Evolutionary conservation across 371 early-diverging fungal genomes (phyloP).

Genomic region (Rhizopus stolonifer): DNA sequence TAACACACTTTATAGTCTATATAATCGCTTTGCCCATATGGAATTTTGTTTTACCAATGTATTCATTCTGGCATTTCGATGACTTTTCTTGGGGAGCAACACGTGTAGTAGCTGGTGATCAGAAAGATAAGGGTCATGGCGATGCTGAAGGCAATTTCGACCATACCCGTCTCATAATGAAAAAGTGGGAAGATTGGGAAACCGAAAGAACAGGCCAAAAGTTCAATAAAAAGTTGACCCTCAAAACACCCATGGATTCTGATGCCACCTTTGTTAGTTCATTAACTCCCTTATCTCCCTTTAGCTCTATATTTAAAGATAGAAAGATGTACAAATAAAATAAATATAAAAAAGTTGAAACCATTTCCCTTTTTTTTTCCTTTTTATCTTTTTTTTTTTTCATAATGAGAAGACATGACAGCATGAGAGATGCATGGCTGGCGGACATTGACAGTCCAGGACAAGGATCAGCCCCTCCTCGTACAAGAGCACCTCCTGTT

Average conservation of each 20-base stretch:
- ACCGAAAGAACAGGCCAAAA: constrained; percentile 55
- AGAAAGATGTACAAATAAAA: constrained; percentile 38
- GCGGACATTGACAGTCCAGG: background rate
- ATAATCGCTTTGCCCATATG: constrained; percentile 87
- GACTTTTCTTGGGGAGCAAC: constrained; percentile 95
- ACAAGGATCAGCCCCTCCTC: background rate
- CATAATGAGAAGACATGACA: background rate
- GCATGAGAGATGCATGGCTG: too few species aligned
- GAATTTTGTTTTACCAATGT: constrained; percentile 92
- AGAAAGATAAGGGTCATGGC: constrained; percentile 61
- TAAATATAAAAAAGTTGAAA: background rate
- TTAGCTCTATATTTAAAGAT: constrained; percentile 48
- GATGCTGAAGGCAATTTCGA: constrained; percentile 68
- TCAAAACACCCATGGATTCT: constrained; percentile 35
- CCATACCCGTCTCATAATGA: constrained; percentile 61
- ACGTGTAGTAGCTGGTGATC: constrained; percentile 73
- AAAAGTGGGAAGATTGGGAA: constrained; percentile 76
- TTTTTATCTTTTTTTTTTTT: background rate
- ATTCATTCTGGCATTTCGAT: constrained; percentile 97
- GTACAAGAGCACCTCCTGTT: constrained; percentile 11
- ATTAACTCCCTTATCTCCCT: constrained; percentile 27
- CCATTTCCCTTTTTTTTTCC: background rate
- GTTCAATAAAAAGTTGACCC: constrained; percentile 25
- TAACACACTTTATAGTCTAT: constrained; percentile 40
- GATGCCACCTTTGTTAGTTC: constrained; percentile 36